Percentiles rank a stretch among this genome's conserved stretches.
Evolutionary conservation across 1,284 basidiomycete species (phyloP).

Genomic region (Trichosporon inkin): DNA sequence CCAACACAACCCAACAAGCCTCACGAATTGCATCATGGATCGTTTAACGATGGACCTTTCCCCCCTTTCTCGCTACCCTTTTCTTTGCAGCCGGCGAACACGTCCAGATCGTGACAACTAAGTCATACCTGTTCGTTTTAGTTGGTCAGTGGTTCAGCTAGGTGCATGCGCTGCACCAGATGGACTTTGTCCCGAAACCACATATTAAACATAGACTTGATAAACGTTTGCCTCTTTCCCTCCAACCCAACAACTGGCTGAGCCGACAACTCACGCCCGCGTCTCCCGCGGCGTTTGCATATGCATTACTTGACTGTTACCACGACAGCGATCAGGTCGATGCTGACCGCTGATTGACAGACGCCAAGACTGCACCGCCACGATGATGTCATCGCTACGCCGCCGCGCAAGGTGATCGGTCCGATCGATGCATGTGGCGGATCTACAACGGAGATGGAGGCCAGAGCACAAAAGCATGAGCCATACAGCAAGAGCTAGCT

Average conservation of each 20-base stretch:
- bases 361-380: too few species aligned
- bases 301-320: constrained; percentile 8
- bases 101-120: background rate
- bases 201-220: background rate
- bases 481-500: too few species aligned
- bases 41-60: constrained; percentile 7
- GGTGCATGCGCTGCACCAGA: too few species aligned
- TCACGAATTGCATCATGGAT: constrained; percentile 5
- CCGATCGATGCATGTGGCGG: too few species aligned
- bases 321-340: background rate
- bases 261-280: constrained; percentile 2
- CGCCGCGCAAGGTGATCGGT: too few species aligned
- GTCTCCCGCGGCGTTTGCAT: constrained; percentile 1
- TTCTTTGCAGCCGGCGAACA: background rate
- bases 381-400: too few species aligned
- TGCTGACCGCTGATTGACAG: background rate
- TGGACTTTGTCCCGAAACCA: background rate
- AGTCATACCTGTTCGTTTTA: background rate
- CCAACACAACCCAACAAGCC: background rate
- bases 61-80: background rate
- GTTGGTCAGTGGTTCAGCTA: background rate
- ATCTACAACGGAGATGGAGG: too few species aligned
- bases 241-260: background rate
- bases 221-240: constrained; percentile 2
- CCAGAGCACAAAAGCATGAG: too few species aligned